phyloP scores from a whole-genome alignment of 208 protist genomes.

The Wallacemonas sp. region DNA sequence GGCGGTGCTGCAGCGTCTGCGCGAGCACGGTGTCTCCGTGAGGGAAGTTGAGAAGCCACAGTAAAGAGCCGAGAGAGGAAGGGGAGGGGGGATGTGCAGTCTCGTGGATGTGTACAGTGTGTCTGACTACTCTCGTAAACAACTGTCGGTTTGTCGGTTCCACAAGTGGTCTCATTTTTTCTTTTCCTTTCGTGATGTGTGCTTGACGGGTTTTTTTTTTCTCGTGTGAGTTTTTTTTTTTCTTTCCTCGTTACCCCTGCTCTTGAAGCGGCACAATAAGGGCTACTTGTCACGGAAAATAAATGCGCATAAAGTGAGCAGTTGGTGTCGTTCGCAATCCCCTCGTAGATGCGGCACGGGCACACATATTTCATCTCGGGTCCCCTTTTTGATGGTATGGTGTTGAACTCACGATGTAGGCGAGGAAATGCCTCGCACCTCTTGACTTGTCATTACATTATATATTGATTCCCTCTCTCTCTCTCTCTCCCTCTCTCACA shows the following conservation, averaged over 20 bases:
- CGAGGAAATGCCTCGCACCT: too few relatives aligned
- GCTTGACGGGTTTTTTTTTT: background rate
- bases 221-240: background rate
- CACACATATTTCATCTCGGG: background rate
- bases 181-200: background rate
- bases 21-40: background rate
- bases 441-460: too few relatives aligned
- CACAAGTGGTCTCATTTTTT: background rate
- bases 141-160: too few relatives aligned
- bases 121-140: too few relatives aligned
- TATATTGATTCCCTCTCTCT: background rate
- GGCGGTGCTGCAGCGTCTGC: background rate
- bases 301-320: too few relatives aligned
- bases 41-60: background rate
- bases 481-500: constrained; percentile 1
- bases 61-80: background rate
- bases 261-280: background rate
- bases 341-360: background rate
- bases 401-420: too few relatives aligned
- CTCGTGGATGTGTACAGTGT: too few relatives aligned
- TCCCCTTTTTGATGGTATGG: background rate
- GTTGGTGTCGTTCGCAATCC: too few relatives aligned
- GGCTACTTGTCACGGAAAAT: too few relatives aligned
- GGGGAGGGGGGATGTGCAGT: too few relatives aligned
- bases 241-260: background rate